Conservation (phyloP, 2,329 filamentous ascomycete genomes). For the Diplocarpon mali region DNA sequence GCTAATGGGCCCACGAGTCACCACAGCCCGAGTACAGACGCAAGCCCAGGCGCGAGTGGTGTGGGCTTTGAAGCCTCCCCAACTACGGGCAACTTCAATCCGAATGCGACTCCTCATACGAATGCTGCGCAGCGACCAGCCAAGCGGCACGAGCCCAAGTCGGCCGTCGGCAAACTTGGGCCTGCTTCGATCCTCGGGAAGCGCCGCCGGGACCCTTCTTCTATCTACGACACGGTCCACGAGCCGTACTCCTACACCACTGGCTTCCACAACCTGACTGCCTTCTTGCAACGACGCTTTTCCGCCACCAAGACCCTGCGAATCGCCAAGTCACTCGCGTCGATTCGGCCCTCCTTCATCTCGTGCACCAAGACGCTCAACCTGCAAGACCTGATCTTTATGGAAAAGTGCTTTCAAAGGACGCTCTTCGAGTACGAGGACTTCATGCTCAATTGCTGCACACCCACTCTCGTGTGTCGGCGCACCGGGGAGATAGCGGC, state of each 20-base stretch:
- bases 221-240: constrained; percentile 80
- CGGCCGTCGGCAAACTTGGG: constrained; percentile 20
- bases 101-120: constrained; percentile 15
- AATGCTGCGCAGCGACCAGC: constrained; percentile 18
- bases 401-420: constrained; percentile 94
- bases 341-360: constrained; percentile 87
- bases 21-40: constrained; percentile 53
- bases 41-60: constrained; percentile 45
- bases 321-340: constrained; percentile 79
- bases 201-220: constrained; percentile 61
- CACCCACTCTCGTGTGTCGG: constrained; percentile 83
- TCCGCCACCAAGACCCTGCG: constrained; percentile 64
- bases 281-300: constrained; percentile 69
- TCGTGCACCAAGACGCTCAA: constrained; percentile 84
- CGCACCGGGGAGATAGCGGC: constrained; percentile 91
- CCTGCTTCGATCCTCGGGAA: constrained; percentile 31
- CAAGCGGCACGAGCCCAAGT: constrained; percentile 22
- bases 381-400: constrained; percentile 82
- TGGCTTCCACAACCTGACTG: constrained; percentile 81
- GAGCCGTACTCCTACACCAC: constrained; percentile 86
- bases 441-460: constrained; percentile 78
- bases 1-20: constrained; percentile 50
- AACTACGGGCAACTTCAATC: constrained; percentile 28
- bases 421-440: constrained; percentile 90
- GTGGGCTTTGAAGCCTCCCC: constrained; percentile 46